A percentile compares a stretch with the other conserved stretches of the same genome.
These are phyloP conservation scores for Mimosa bimucronata DNA, from an alignment of 306 rosid species.

Conservation along the genomic window DNA sequence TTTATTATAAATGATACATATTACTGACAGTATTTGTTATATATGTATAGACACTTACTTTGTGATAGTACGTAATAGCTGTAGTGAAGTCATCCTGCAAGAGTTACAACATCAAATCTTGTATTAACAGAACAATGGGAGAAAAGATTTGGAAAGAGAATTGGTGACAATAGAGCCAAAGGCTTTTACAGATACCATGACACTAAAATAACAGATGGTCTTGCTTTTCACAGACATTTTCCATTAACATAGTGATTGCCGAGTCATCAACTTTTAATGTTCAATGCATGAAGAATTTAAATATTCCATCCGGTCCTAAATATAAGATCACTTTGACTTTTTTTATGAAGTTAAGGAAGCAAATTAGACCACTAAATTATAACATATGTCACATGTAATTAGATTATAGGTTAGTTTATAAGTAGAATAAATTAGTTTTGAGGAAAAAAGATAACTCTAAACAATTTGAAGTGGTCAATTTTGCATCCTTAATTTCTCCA, in stretches of 20 bases:
- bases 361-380: no score
- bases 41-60: conserved; percentile 53
- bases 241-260: not conserved
- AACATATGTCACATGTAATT: no score
- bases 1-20: not conserved
- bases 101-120: conserved; percentile 28
- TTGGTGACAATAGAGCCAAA: not conserved
- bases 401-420: no score
- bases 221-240: not conserved
- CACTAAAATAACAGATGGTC: not conserved
- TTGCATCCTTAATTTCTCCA: no score
- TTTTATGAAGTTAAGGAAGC: no score
- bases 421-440: no score
- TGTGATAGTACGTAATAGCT: conserved; percentile 82
- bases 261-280: conserved; percentile 7
- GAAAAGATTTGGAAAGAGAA: conserved; percentile 1
- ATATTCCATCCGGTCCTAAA: no score
- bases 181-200: conserved; percentile 5
- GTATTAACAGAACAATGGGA: not conserved
- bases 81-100: conserved; percentile 78
- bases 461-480: no score
- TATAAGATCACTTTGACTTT: no score
- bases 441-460: no score
- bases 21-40: conserved; percentile 12
- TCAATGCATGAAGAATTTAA: conserved; percentile 13